Base-by-base conservation (phyloP, 139 green algal genomes). In the Chlamydomonas incerta region DNA sequence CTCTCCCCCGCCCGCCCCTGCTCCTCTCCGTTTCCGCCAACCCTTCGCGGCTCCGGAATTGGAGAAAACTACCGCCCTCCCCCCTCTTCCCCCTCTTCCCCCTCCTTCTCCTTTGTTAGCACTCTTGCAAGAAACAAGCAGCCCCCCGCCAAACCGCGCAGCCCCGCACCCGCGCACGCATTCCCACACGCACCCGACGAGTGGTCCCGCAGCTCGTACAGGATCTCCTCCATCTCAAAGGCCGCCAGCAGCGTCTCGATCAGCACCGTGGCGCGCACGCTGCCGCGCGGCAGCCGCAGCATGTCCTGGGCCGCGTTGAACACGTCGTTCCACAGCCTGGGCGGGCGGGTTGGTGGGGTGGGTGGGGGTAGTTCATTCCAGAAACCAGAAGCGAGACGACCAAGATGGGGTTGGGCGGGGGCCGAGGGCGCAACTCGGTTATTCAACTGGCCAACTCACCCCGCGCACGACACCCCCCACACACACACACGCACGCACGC, bases 151-250 rank as follows among this genome's bases (percentile, higher is more conserved):
- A n/a, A n/a, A n/a, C n/a, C n/a, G n/a, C n/a, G n/a, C n/a, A n/a
- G n/a, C 41, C 41, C 41, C 41, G 5, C 41, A 50, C 14, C 47
- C 41, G n/a, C 86, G 24, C 77, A 68, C 41, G 5, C 41, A 50
- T 10, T 31, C 41, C 18, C 86, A 24, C 77, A 68, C 85, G 8
- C 62, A 90, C 87, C 87, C 37, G 92, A 83, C 8, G 88, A 94
- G 89, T 98, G 96, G 69, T 97, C 88, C 23, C 95, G 87, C 82
- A 98, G 95, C 93, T 98, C 96, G 47, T 93, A 98, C 75, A 98
- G 85, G 87, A 98, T 96, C 94, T 98, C 96, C 81, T 98, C 90
- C 95, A 98, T 98, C 95, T 98, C 94, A 88, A 98, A 98, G 17
- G 96, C 93, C 18, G 96, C 96, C 29, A 94, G 93, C 73, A 98